phyloP scores from a whole-genome alignment of 768 basidiomycete genomes.

The Suillus placidus region DNA sequence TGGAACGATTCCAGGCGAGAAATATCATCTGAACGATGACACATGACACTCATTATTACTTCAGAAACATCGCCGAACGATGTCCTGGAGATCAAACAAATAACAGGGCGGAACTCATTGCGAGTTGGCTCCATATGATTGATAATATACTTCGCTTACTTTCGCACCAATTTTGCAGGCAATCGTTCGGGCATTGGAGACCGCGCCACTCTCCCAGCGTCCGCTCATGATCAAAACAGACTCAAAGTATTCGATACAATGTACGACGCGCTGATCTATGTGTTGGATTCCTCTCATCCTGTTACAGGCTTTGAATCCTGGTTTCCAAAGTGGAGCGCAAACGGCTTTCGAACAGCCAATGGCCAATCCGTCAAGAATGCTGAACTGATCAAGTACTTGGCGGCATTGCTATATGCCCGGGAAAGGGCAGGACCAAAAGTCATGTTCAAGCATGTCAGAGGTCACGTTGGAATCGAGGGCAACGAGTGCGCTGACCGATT shows the following conservation, averaged over 20 bases:
- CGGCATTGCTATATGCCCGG: constrained; percentile 61
- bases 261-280: constrained; percentile 42
- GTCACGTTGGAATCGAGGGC: constrained; percentile 74
- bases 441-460: constrained; percentile 71
- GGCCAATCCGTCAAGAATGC: constrained; percentile 73
- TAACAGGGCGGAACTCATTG: constrained; percentile 87
- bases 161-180: constrained; percentile 52
- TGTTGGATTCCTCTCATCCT: background rate
- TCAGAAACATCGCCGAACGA: constrained; percentile 79
- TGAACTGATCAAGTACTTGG: constrained; percentile 69
- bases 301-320: constrained; percentile 65
- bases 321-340: constrained; percentile 67
- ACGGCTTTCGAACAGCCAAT: constrained; percentile 47
- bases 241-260: constrained; percentile 81
- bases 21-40: background rate
- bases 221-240: constrained; percentile 82
- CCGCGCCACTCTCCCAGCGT: constrained; percentile 54
- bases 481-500: constrained; percentile 86
- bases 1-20: constrained; percentile 59
- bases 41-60: background rate
- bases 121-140: constrained; percentile 30
- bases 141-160: constrained; percentile 2
- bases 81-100: constrained; percentile 86
- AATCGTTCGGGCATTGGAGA: constrained; percentile 80
- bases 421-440: constrained; percentile 55